Percentiles rank a stretch among this genome's conserved stretches.
Conservation (phyloP, 257 asterid species). For the Gentiana dahurica region DNA sequence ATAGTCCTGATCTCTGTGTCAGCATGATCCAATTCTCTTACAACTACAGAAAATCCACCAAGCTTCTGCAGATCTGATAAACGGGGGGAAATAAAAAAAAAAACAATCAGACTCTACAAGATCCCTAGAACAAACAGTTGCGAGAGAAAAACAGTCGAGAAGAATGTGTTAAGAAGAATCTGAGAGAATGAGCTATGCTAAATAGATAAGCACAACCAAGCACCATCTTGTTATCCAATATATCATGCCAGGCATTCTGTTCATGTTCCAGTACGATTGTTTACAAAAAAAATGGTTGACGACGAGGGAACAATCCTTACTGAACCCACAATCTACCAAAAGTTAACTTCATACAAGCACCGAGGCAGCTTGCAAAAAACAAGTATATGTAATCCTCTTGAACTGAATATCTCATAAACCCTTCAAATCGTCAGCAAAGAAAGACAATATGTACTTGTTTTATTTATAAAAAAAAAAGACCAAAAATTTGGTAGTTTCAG, state of each 20-base stretch:
- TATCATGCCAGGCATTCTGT: neutral
- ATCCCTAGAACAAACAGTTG: neutral
- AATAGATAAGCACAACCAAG: neutral
- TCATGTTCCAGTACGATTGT: neutral
- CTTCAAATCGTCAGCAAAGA: no score
- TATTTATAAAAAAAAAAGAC: no score
- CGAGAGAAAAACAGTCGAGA: neutral
- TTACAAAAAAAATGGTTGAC: no score
- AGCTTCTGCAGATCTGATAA: slow-evolving; percentile 61
- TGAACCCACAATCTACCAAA: neutral
- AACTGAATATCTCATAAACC: no score
- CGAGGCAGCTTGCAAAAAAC: neutral
- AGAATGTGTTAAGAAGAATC: neutral
- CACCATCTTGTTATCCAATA: neutral
- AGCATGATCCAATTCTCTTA: slow-evolving; percentile 39
- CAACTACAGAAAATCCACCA: slow-evolving; percentile 54
- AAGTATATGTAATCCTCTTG: no score
- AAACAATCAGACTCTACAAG: neutral
- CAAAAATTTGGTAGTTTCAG: no score
- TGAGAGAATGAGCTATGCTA: no score
- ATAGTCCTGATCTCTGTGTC: slow-evolving; percentile 47
- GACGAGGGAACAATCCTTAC: neutral
- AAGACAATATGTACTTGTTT: no score
- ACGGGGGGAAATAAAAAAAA: neutral
- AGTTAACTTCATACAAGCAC: neutral